Conservation (phyloP, 2,329 filamentous ascomycete genomes). For the Exophiala calicioides region DNA sequence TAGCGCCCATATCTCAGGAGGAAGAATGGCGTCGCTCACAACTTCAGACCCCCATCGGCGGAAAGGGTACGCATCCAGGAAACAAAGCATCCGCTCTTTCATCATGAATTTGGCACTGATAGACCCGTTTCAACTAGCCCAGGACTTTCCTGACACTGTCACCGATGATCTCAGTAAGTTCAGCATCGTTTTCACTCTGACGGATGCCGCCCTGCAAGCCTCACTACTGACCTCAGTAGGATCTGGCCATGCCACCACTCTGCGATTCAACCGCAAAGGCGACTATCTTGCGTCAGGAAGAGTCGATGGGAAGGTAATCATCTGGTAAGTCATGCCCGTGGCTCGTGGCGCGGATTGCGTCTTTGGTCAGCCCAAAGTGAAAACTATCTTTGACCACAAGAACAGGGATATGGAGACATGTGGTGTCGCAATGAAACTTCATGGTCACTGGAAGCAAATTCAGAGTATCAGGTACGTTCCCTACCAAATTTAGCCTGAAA, state of each 20-base stretch:
- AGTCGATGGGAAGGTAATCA: constrained; percentile 87
- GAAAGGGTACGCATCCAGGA: neutral
- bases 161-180: constrained; percentile 78
- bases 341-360: too few species aligned
- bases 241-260: constrained; percentile 64
- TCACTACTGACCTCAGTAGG: constrained; percentile 39
- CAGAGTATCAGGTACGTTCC: constrained; percentile 69
- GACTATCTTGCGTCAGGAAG: constrained; percentile 93
- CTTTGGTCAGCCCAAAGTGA: neutral
- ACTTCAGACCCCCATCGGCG: neutral
- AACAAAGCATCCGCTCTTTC: neutral
- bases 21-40: too few species aligned
- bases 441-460: constrained; percentile 90
- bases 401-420: constrained; percentile 87
- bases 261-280: constrained; percentile 90
- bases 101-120: constrained; percentile 71
- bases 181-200: neutral
- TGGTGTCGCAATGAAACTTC: constrained; percentile 89
- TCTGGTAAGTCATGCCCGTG: constrained; percentile 52
- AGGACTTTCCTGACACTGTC: constrained; percentile 88
- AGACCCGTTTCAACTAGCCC: constrained; percentile 70
- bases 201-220: neutral
- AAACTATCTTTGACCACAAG: constrained; percentile 40
- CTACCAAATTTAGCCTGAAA: neutral
- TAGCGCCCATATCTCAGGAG: too few species aligned